phyloP scores from a whole-genome alignment of 306 rosid genomes.

The Urtica urens region DNA sequence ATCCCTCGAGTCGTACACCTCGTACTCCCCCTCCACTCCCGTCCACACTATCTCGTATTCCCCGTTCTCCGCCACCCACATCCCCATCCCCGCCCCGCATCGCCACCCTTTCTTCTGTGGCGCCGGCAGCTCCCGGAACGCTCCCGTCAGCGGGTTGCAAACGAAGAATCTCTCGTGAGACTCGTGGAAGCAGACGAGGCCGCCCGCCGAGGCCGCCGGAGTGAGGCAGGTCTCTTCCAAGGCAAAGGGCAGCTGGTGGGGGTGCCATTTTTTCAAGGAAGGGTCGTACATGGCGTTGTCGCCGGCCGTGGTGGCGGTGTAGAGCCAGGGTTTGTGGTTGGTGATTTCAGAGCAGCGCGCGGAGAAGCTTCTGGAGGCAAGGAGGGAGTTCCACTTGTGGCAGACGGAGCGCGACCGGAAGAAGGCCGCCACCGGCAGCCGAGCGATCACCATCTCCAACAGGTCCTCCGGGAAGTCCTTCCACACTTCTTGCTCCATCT shows the following conservation, averaged over 20 bases:
- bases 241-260: constrained; percentile 51
- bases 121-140: constrained; percentile 80
- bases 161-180: constrained; percentile 61
- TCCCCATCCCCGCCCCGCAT: constrained; percentile 70
- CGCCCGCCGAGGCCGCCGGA: constrained; percentile 95
- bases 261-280: constrained; percentile 76
- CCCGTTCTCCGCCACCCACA: constrained; percentile 40
- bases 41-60: constrained; percentile 77
- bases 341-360: constrained; percentile 52
- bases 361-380: constrained; percentile 59
- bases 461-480: constrained; percentile 81
- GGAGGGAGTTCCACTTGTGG: constrained; percentile 66
- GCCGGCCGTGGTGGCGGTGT: constrained; percentile 60
- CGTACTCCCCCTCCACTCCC: constrained; percentile 70
- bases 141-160: constrained; percentile 82
- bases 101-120: constrained; percentile 67
- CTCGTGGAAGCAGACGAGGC: constrained; percentile 77
- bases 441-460: constrained; percentile 67
- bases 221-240: constrained; percentile 28
- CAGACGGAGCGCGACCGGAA: constrained; percentile 78
- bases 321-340: constrained; percentile 71
- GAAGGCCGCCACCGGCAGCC: constrained; percentile 69
- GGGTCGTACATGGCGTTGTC: constrained; percentile 93
- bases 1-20: constrained; percentile 61
- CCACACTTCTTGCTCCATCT: constrained; percentile 72